Conservation (phyloP, 345 rosid species). For the Rhizophora apiculata region DNA sequence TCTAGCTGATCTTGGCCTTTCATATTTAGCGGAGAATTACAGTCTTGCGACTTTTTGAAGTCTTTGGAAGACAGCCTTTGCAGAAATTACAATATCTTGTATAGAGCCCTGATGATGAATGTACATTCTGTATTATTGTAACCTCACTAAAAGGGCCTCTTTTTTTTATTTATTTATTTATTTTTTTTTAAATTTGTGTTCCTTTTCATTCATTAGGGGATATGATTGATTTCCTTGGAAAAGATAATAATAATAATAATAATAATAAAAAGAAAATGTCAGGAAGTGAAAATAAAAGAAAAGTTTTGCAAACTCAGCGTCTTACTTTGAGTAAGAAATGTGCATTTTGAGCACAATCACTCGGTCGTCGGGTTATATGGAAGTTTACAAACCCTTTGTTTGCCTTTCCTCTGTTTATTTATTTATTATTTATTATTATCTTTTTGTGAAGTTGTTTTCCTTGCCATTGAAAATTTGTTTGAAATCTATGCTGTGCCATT, state of each 20-base stretch:
- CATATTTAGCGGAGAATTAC: conserved; percentile 10
- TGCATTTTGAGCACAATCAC: too few species aligned
- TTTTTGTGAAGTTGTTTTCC: too few species aligned
- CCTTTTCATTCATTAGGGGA: conserved; percentile 15
- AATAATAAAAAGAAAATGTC: background rate
- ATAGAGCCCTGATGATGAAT: conserved; percentile 29
- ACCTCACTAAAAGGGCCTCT: conserved; percentile 28
- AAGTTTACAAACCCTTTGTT: too few species aligned
- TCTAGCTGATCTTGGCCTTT: conserved; percentile 4
- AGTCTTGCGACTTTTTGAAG: conserved; percentile 18
- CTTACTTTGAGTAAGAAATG: too few species aligned
- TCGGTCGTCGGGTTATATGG: too few species aligned
- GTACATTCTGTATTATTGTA: conserved; percentile 44
- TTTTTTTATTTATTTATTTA: too few species aligned
- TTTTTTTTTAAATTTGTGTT: too few species aligned
- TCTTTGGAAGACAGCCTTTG: conserved; percentile 9
- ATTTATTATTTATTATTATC: too few species aligned
- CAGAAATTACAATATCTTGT: conserved; percentile 33
- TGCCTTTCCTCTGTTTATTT: too few species aligned
- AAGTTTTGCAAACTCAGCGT: background rate
- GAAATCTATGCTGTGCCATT: too few species aligned
- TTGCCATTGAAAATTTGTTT: too few species aligned
- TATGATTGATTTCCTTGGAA: conserved; percentile 7
- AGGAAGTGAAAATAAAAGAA: background rate
- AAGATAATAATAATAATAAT: background rate